phyloP scores from a whole-genome alignment of 305 asterid genomes.

The Fraxinus platypoda region DNA sequence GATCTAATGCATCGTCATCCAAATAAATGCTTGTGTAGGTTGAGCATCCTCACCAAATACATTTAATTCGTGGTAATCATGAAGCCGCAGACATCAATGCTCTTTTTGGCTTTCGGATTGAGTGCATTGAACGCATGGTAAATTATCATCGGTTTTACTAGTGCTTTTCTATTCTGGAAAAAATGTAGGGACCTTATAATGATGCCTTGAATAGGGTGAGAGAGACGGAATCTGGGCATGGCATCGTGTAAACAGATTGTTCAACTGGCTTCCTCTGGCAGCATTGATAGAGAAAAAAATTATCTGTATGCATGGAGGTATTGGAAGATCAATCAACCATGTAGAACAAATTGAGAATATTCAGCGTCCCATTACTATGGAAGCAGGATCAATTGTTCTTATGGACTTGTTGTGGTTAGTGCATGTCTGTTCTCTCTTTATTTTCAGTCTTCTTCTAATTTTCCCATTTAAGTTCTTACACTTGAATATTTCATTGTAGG shows the following conservation, averaged over 20 bases:
- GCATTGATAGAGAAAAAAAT: conserved; percentile 69
- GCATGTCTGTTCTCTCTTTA: conserved; percentile 11
- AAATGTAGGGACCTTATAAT: conserved; percentile 12
- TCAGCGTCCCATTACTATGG: conserved; percentile 98
- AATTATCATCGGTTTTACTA: conserved; percentile 17
- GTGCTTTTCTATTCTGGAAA: conserved; percentile 21
- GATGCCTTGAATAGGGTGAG: conserved; percentile 51
- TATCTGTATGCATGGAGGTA: conserved; percentile 73
- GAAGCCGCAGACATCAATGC: conserved; percentile 99
- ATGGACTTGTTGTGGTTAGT: conserved; percentile 95
- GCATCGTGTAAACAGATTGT: conserved; percentile 67
- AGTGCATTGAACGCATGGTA: conserved; percentile 76
- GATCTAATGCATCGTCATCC: conserved; percentile 10
- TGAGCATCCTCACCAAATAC: conserved; percentile 86
- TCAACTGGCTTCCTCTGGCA: conserved; percentile 73
- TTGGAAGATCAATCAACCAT: conserved; percentile 71
- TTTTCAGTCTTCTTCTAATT: conserved; percentile 12
- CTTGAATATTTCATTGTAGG: conserved; percentile 45
- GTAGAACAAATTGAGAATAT: conserved; percentile 74
- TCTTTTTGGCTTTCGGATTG: conserved; percentile 89
- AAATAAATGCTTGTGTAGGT: conserved; percentile 49
- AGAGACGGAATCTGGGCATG: conserved; percentile 77
- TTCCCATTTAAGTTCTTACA: conserved; percentile 8
- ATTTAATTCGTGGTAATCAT: conserved; percentile 96
- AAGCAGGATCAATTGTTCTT: conserved; percentile 95